These are phyloP conservation scores for Zalaria sp. DNA, from an alignment of 2,329 filamentous ascomycete species.

Conservation along the genomic window DNA sequence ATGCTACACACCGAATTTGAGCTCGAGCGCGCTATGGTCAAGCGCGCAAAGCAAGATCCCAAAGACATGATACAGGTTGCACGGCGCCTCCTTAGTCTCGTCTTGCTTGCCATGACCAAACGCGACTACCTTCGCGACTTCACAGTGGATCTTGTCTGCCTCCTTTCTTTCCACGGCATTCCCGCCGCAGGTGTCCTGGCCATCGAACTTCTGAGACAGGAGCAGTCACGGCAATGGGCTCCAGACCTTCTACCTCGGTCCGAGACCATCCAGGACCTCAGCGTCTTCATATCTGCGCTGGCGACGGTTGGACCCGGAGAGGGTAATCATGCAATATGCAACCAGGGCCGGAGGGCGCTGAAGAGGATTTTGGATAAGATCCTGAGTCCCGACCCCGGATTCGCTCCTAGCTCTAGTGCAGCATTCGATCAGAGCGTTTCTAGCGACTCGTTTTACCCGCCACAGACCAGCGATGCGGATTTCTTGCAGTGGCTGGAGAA, in stretches of 20 bases:
- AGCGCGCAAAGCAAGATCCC: slow-evolving; percentile 19
- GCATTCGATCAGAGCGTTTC: slow-evolving; percentile 8
- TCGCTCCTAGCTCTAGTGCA: slow-evolving; percentile 1
- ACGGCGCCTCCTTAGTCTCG: slow-evolving; percentile 22
- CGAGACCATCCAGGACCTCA: slow-evolving; percentile 30
- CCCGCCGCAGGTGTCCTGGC: slow-evolving; percentile 28
- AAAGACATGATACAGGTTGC: slow-evolving; percentile 23
- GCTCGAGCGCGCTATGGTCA: slow-evolving; percentile 41
- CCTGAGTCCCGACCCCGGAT: slow-evolving; percentile 15
- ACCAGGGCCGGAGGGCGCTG: slow-evolving; percentile 26
- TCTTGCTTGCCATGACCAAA: slow-evolving; percentile 22
- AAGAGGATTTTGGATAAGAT: slow-evolving; percentile 30
- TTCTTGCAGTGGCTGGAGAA: slow-evolving; percentile 30
- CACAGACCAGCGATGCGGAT: slow-evolving; percentile 24
- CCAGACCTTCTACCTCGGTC: slow-evolving; percentile 24
- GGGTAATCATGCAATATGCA: slow-evolving; percentile 26
- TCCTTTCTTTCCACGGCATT: slow-evolving; percentile 25
- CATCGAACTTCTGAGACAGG: slow-evolving; percentile 29
- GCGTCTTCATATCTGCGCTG: slow-evolving; percentile 29
- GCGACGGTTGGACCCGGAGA: slow-evolving; percentile 23
- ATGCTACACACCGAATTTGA: slow-evolving; percentile 46
- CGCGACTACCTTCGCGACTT: slow-evolving; percentile 28
- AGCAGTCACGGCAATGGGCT: slow-evolving; percentile 18
- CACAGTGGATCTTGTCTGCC: slow-evolving; percentile 25
- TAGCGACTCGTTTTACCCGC: slow-evolving; percentile 19